Evolutionary conservation across 2,329 filamentous ascomycete species (phyloP).

Genomic region (Bipolaris cookei): DNA sequence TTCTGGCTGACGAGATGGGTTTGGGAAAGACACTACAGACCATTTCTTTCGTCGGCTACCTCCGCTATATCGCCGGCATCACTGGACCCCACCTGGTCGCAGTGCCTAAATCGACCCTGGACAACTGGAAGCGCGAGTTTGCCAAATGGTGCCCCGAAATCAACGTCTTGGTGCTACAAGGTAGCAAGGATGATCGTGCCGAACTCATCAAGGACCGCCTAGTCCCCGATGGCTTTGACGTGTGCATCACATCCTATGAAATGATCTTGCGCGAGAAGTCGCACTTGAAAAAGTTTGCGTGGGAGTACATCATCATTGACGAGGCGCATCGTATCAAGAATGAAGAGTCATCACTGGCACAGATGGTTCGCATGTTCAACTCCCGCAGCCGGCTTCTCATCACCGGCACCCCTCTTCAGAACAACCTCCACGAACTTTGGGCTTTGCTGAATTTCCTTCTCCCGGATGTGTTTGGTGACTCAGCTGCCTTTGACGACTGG

Average conservation of each 20-base stretch:
- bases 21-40: constrained; percentile 97
- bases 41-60: constrained; percentile 93
- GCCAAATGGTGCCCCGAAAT: constrained; percentile 93
- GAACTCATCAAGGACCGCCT: constrained; percentile 87
- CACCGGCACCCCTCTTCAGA: constrained; percentile 94
- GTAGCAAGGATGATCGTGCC: constrained; percentile 91
- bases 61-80: constrained; percentile 88
- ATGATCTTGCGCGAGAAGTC: constrained; percentile 97
- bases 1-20: constrained; percentile 98
- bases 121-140: constrained; percentile 98
- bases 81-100: constrained; percentile 88
- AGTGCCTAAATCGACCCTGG: constrained; percentile 95
- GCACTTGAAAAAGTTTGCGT: constrained; percentile 95
- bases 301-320: constrained; percentile 99
- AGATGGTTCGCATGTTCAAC: constrained; percentile 95
- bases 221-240: constrained; percentile 94
- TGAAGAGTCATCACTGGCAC: constrained; percentile 93
- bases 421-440: constrained; percentile 98
- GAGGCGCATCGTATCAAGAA: constrained; percentile 99
- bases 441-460: constrained; percentile 95
- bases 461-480: constrained; percentile 97
- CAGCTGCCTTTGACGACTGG: constrained; percentile 97
- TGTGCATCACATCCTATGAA: constrained; percentile 98
- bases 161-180: constrained; percentile 90
- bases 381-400: constrained; percentile 95